A percentile compares a stretch with the other conserved stretches of the same genome.
These are phyloP conservation scores for Wickerhamomyces queroliae DNA, from an alignment of 805 yeast species.

Conservation along the genomic window DNA sequence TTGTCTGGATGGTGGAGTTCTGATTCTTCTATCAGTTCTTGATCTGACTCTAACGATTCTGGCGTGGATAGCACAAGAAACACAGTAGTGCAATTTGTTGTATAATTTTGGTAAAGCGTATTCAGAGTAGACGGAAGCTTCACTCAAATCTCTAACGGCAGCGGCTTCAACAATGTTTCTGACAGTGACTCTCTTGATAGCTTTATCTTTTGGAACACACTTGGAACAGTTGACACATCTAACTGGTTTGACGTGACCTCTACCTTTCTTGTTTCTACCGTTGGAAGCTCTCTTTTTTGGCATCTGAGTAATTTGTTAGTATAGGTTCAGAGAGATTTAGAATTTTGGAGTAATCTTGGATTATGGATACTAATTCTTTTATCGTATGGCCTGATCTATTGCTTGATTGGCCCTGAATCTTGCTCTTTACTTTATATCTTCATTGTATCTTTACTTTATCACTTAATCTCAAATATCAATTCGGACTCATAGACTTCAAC, in stretches of 20 bases:
- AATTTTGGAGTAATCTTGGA: too few species aligned
- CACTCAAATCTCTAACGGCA: conserved; percentile 99
- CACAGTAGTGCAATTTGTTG: conserved; percentile 99
- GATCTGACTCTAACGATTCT: conserved; percentile 99
- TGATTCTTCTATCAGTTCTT: conserved; percentile 95
- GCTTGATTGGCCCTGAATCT: not conserved
- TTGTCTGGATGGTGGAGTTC: conserved; percentile 99
- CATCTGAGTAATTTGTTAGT: conserved; percentile 45
- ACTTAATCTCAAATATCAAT: not conserved
- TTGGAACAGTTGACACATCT: conserved; percentile 99
- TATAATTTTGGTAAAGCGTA: conserved; percentile 99
- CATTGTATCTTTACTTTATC: not conserved
- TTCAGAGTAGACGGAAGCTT: conserved; percentile 98
- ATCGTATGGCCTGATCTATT: not conserved
- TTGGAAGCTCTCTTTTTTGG: conserved; percentile 99
- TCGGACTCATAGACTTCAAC: too few species aligned
- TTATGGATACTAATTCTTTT: too few species aligned
- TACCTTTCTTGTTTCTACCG: conserved; percentile 99
- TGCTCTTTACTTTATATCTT: not conserved
- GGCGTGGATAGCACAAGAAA: conserved; percentile 99
- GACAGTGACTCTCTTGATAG: conserved; percentile 99
- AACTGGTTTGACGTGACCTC: conserved; percentile 99
- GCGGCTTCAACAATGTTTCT: conserved; percentile 99
- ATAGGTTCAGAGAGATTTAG: not conserved
- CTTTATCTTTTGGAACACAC: conserved; percentile 99